Evolutionary conservation across 331 rosid species (phyloP).

Genomic region (Stylosanthes scabra): DNA sequence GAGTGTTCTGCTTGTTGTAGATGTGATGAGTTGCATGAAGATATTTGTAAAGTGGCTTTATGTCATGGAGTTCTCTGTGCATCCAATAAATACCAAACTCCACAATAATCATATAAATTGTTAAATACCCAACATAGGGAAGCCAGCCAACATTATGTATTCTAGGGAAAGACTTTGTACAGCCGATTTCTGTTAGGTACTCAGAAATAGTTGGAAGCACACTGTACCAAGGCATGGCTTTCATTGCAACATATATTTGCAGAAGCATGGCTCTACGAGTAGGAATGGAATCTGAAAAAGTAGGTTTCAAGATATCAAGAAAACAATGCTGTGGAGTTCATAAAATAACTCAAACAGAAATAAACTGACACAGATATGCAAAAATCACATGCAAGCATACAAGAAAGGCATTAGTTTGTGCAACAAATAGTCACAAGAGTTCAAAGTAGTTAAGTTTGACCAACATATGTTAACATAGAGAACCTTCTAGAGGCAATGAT

Average conservation of each 20-base stretch:
- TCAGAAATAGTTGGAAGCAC: slow-evolving; percentile 78
- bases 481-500: slow-evolving; percentile 13
- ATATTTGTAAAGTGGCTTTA: slow-evolving; percentile 88
- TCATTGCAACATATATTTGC: slow-evolving; percentile 86
- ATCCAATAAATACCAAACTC: slow-evolving; percentile 96
- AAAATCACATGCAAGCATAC: no score
- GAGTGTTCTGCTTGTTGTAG: slow-evolving; percentile 93
- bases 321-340: no score
- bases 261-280: slow-evolving; percentile 74
- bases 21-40: slow-evolving; percentile 92
- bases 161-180: slow-evolving; percentile 80
- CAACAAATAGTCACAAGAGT: neutral
- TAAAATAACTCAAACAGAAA: no score
- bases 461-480: neutral
- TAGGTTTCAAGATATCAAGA: slow-evolving; percentile 36
- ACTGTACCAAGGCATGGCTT: slow-evolving; percentile 92
- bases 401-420: slow-evolving; percentile 1
- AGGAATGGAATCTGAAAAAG: slow-evolving; percentile 82
- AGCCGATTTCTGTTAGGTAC: slow-evolving; percentile 80
- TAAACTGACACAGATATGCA: no score
- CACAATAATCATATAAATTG: slow-evolving; percentile 63
- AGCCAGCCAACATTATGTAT: slow-evolving; percentile 62
- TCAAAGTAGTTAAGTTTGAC: neutral
- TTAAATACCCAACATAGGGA: slow-evolving; percentile 58
- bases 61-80: slow-evolving; percentile 93